These are phyloP conservation scores for Luffa acutangula DNA, from an alignment of 306 rosid genomes.

Conservation along the genomic window DNA sequence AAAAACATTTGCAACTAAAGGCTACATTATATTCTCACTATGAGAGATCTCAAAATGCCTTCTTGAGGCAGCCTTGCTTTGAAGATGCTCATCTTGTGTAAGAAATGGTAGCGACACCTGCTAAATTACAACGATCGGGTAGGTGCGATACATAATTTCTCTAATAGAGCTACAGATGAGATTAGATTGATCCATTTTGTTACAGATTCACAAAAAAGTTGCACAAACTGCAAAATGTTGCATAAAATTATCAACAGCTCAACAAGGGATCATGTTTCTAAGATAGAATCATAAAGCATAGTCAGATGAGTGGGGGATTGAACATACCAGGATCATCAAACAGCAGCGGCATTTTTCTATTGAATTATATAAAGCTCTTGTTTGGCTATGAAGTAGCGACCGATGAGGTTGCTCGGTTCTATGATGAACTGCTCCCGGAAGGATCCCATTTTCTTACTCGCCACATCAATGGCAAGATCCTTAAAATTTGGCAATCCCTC, in stretches of 20 bases:
- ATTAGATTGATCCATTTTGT: neutral
- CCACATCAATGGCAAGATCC: constrained; percentile 67
- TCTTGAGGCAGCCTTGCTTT: neutral
- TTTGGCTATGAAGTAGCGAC: constrained; percentile 57
- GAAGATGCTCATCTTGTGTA: neutral
- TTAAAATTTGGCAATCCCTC: constrained; percentile 83
- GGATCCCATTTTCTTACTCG: constrained; percentile 76
- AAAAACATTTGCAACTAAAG: neutral
- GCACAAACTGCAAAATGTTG: neutral
- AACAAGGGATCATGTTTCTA: neutral
- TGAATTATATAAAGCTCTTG: constrained; percentile 80
- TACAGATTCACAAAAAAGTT: neutral
- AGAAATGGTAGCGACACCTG: neutral
- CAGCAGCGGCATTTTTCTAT: constrained; percentile 12
- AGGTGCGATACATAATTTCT: neutral
- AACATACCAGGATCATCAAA: neutral
- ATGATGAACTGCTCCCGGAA: constrained; percentile 78
- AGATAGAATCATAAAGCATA: neutral
- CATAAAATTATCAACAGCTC: neutral
- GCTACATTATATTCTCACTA: neutral
- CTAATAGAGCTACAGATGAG: neutral
- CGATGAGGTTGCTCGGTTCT: constrained; percentile 64
- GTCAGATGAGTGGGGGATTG: neutral
- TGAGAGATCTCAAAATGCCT: neutral
- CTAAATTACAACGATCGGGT: neutral